A percentile compares a stretch with the other conserved stretches of the same genome.
These are phyloP conservation scores for Ichthyophthirius multifiliis DNA, from an alignment of 169 alveolate species.

Conservation along the genomic window DNA sequence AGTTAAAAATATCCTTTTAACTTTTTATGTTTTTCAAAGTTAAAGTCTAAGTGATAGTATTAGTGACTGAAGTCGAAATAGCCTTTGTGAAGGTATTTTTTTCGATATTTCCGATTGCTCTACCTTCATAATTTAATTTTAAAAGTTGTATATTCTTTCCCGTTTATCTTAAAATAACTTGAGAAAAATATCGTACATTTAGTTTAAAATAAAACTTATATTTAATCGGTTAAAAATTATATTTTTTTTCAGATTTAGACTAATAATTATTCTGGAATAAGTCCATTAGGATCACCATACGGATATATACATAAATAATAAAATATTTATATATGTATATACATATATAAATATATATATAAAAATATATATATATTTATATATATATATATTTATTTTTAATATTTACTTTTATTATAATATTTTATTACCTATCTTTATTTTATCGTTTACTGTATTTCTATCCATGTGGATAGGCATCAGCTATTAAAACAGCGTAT, in stretches of 20 bases:
- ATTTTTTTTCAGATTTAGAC: background rate
- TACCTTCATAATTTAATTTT: background rate
- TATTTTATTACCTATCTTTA: too few species aligned
- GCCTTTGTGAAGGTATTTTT: background rate
- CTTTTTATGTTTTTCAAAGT: background rate
- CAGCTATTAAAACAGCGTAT: constrained; percentile 45
- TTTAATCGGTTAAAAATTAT: background rate
- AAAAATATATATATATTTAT: too few species aligned
- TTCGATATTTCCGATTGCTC: background rate
- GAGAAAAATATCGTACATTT: background rate
- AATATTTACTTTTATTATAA: too few species aligned
- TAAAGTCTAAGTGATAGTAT: background rate
- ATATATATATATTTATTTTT: too few species aligned
- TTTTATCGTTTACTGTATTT: constrained; percentile 6
- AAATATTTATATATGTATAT: too few species aligned
- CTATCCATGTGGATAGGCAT: constrained; percentile 63
- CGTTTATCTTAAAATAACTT: background rate
- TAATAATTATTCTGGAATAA: background rate
- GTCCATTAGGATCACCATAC: background rate
- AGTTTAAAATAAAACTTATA: background rate
- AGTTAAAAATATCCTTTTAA: background rate
- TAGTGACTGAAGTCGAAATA: constrained; percentile 4
- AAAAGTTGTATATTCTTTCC: background rate
- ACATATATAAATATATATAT: too few species aligned
- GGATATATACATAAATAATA: too few species aligned